Percentiles rank a stretch among this genome's conserved stretches.
phyloP scores from a whole-genome alignment of 129 eudicot genomes.

The Centella asiatica region DNA sequence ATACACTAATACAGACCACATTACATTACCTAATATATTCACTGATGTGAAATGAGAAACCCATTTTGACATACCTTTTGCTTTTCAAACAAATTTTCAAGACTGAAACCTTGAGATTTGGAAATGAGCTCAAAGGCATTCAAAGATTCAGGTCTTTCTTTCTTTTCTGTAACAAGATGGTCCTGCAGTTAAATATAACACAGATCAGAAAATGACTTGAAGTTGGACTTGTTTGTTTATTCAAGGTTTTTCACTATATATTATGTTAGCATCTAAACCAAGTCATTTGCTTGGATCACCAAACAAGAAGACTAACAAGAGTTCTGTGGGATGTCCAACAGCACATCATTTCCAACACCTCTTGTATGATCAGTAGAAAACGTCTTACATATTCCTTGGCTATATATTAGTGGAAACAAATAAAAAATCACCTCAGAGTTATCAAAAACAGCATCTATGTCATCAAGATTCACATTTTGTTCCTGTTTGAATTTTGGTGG shows the following conservation, averaged over 20 bases:
- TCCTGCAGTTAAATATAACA: slow-evolving; percentile 41
- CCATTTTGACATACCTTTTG: slow-evolving; percentile 41
- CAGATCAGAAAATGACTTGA: slow-evolving; percentile 1
- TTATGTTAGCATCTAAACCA: not conserved
- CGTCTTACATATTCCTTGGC: not conserved
- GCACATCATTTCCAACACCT: not conserved
- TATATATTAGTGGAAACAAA: not conserved
- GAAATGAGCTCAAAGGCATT: slow-evolving; percentile 92
- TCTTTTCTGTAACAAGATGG: slow-evolving; percentile 78
- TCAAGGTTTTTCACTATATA: not conserved
- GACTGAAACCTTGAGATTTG: slow-evolving; percentile 71
- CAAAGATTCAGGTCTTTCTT: slow-evolving; percentile 91
- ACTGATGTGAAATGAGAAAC: not conserved
- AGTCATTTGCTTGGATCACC: not conserved
- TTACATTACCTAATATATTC: not conserved
- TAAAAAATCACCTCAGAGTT: slow-evolving; percentile 44
- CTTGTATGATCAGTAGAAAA: not conserved
- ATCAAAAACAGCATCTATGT: slow-evolving; percentile 80
- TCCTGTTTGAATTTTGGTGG: slow-evolving; percentile 69
- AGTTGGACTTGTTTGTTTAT: too few species aligned
- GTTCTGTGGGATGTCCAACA: not conserved
- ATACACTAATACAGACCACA: not conserved
- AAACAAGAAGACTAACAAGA: not conserved
- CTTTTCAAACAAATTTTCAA: slow-evolving; percentile 71
- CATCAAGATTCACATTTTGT: slow-evolving; percentile 72